Evolutionary conservation across 1,139 yeast species (phyloP).

Genomic region (Suhomyces anneliseae): DNA sequence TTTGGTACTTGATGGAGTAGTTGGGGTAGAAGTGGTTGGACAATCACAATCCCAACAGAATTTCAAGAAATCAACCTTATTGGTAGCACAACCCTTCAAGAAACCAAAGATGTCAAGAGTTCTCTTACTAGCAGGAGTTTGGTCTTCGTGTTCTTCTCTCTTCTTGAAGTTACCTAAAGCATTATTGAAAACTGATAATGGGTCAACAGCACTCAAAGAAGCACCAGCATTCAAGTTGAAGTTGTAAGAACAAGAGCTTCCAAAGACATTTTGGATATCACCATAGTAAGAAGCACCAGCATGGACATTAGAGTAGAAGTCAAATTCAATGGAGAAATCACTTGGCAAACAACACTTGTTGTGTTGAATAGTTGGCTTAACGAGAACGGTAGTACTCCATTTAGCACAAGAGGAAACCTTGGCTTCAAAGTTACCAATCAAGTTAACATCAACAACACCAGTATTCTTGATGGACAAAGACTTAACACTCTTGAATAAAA

Average conservation of each 20-base stretch:
- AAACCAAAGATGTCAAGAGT: constrained; percentile 10
- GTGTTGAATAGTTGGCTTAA: constrained; percentile 17
- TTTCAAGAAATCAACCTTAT: constrained; percentile 14
- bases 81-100: constrained; percentile 18
- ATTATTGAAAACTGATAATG: constrained; percentile 8
- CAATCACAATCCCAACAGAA: constrained; percentile 29
- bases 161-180: constrained; percentile 9
- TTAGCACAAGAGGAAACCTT: constrained; percentile 15
- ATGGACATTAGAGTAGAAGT: constrained; percentile 9
- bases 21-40: constrained; percentile 4
- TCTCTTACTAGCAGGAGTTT: constrained; percentile 13
- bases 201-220: constrained; percentile 11
- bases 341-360: constrained; percentile 26
- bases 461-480: constrained; percentile 20
- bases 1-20: not conserved
- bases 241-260: constrained; percentile 6
- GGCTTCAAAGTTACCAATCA: constrained; percentile 13
- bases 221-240: constrained; percentile 7
- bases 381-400: constrained; percentile 22
- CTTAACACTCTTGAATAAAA: constrained; percentile 16
- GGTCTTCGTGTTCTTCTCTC: constrained; percentile 11
- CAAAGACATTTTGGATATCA: constrained; percentile 9
- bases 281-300: constrained; percentile 3
- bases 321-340: constrained; percentile 13
- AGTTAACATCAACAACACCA: constrained; percentile 19